These are phyloP conservation scores for Russula foetens DNA, from an alignment of 768 basidiomycete species.

Conservation along the genomic window DNA sequence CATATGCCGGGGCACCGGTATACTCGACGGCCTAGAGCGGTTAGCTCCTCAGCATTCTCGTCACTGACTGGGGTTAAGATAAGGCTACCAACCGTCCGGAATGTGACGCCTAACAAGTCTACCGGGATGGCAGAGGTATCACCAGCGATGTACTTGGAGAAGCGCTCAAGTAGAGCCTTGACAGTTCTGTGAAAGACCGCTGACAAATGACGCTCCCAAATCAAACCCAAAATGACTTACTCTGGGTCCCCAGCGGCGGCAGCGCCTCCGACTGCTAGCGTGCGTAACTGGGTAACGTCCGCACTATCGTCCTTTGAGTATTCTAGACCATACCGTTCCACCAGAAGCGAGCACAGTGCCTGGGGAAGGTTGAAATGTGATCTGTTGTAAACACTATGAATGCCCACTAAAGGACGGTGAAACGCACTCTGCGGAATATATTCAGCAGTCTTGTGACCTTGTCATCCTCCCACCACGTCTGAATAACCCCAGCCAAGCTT, in stretches of 20 bases:
- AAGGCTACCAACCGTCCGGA: conserved; percentile 36
- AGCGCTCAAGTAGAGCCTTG: conserved; percentile 61
- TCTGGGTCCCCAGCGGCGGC: conserved; percentile 37
- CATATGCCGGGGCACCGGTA: conserved; percentile 69
- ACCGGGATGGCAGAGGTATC: conserved; percentile 74
- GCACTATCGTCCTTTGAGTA: conserved; percentile 55
- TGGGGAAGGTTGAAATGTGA: conserved; percentile 27
- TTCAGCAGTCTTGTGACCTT: conserved; percentile 46
- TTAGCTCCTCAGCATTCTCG: neutral
- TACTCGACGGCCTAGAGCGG: conserved; percentile 53
- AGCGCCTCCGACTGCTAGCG: conserved; percentile 56
- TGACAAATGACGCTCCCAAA: conserved; percentile 15
- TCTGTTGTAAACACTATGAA: neutral
- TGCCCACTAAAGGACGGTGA: no score
- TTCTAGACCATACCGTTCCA: conserved; percentile 72
- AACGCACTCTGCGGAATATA: conserved; percentile 48
- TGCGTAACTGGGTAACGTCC: conserved; percentile 65
- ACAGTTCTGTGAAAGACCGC: conserved; percentile 48
- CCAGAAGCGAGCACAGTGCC: conserved; percentile 66
- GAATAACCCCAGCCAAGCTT: conserved; percentile 45
- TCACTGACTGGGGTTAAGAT: neutral
- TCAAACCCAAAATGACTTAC: conserved; percentile 23
- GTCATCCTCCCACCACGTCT: conserved; percentile 80
- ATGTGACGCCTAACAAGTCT: conserved; percentile 60
- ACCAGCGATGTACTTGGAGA: conserved; percentile 57